These are phyloP conservation scores for Lunularia cruciata DNA, from an alignment of 225 moss, liverwort and hornwort genomes.

Conservation along the genomic window DNA sequence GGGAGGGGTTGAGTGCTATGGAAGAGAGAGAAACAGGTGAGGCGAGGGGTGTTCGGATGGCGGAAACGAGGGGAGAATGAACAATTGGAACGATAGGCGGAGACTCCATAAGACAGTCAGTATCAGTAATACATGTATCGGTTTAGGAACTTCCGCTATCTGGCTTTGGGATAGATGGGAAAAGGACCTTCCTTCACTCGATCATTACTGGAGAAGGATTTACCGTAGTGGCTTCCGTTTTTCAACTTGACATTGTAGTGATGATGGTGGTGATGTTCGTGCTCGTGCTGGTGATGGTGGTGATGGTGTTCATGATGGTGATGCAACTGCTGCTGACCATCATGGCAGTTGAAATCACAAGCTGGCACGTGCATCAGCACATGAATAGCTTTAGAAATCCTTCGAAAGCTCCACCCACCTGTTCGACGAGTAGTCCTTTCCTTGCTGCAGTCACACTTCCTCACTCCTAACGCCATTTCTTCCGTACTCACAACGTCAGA, in stretches of 20 bases:
- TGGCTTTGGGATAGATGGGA: constrained; percentile 8
- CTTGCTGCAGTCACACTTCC: constrained; percentile 29
- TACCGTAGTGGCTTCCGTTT: constrained; percentile 37
- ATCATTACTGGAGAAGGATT: constrained; percentile 22
- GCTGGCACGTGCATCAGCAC: constrained; percentile 31
- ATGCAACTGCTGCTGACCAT: constrained; percentile 30
- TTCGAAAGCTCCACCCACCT: constrained; percentile 34
- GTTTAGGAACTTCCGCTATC: neutral
- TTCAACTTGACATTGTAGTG: constrained; percentile 42
- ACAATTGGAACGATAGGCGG: neutral
- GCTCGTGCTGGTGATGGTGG: constrained; percentile 28
- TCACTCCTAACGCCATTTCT: constrained; percentile 27
- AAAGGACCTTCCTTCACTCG: constrained; percentile 13
- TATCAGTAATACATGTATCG: too few species aligned
- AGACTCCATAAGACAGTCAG: too few species aligned
- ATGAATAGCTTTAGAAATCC: constrained; percentile 25
- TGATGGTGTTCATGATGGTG: constrained; percentile 18
- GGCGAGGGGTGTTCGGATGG: neutral
- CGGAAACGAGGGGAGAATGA: too few species aligned
- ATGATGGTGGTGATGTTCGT: constrained; percentile 40
- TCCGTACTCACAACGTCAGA: constrained; percentile 36
- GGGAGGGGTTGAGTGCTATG: neutral
- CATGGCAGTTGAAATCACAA: constrained; percentile 9
- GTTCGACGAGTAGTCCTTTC: neutral
- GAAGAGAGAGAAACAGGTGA: neutral